Conservation (phyloP, 2,329 filamentous ascomycete species). For the Sclerotinia borealis region DNA sequence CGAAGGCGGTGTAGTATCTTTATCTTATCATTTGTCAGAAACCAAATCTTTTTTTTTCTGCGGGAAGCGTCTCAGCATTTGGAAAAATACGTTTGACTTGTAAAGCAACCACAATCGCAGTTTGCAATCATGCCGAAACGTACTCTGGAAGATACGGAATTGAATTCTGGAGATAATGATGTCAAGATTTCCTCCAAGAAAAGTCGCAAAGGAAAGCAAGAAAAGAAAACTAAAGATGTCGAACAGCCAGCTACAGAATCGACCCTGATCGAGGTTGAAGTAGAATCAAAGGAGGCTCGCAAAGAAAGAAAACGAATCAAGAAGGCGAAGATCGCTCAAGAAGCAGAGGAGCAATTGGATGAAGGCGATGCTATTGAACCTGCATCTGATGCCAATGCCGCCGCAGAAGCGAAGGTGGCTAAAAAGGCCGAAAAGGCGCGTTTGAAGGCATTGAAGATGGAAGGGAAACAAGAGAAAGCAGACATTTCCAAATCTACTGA, state of each 20-base stretch:
- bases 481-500: background rate
- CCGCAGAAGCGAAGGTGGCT: slow-evolving; percentile 24
- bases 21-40: slow-evolving; percentile 9
- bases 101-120: slow-evolving; percentile 2
- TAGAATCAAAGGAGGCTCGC: slow-evolving; percentile 33
- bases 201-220: slow-evolving; percentile 25
- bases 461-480: slow-evolving; percentile 20
- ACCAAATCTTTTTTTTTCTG: slow-evolving; percentile 2
- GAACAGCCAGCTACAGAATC: slow-evolving; percentile 16
- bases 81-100: background rate
- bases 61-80: background rate
- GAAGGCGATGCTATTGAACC: slow-evolving; percentile 16
- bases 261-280: slow-evolving; percentile 16
- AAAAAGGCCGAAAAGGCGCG: slow-evolving; percentile 34
- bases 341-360: slow-evolving; percentile 21
- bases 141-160: slow-evolving; percentile 27
- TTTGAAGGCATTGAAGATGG: slow-evolving; percentile 31
- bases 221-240: slow-evolving; percentile 20
- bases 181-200: slow-evolving; percentile 25
- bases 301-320: slow-evolving; percentile 38
- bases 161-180: slow-evolving; percentile 17
- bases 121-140: slow-evolving; percentile 30
- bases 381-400: slow-evolving; percentile 15
- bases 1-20: background rate
- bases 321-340: slow-evolving; percentile 30